Evolutionary conservation across 306 rosid genomes (phyloP).

Genomic region (Psophocarpus tetragonolobus): DNA sequence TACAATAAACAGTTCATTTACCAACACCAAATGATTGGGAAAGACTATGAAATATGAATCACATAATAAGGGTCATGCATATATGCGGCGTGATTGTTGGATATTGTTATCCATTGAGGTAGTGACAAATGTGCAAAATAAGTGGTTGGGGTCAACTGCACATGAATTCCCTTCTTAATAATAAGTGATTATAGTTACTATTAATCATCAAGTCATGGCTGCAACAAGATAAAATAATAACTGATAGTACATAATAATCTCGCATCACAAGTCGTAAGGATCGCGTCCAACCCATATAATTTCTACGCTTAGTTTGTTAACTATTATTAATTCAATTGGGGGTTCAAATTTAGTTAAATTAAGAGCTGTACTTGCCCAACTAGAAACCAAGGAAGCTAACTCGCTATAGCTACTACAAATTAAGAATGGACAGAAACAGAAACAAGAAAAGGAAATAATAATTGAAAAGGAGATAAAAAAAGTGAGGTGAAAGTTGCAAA

Average conservation of each 20-base stretch:
- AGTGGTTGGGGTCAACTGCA: constrained; percentile 62
- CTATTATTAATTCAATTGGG: background rate
- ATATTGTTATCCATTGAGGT: constrained; percentile 40
- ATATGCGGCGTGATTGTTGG: constrained; percentile 65
- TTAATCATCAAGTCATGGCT: constrained; percentile 21
- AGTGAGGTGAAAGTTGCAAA: constrained; percentile 38
- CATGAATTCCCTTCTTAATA: constrained; percentile 51
- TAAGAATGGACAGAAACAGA: background rate
- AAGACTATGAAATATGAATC: constrained; percentile 23
- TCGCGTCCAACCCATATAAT: constrained; percentile 12
- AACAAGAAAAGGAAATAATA: constrained; percentile 27
- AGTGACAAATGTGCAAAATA: constrained; percentile 39
- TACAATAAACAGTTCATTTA: background rate
- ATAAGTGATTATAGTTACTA: constrained; percentile 11
- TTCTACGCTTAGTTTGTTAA: background rate
- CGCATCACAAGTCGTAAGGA: constrained; percentile 38
- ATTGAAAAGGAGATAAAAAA: background rate
- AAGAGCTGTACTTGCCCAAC: background rate
- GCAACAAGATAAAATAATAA: constrained; percentile 1
- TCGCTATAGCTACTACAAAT: background rate
- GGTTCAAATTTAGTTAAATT: constrained; percentile 11
- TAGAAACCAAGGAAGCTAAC: background rate
- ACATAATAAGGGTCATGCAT: constrained; percentile 40
- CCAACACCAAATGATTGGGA: constrained; percentile 55
- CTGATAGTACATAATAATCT: constrained; percentile 32